Evolutionary conservation across 345 rosid species (phyloP).

Genomic region (Toxicodendron radicans): DNA sequence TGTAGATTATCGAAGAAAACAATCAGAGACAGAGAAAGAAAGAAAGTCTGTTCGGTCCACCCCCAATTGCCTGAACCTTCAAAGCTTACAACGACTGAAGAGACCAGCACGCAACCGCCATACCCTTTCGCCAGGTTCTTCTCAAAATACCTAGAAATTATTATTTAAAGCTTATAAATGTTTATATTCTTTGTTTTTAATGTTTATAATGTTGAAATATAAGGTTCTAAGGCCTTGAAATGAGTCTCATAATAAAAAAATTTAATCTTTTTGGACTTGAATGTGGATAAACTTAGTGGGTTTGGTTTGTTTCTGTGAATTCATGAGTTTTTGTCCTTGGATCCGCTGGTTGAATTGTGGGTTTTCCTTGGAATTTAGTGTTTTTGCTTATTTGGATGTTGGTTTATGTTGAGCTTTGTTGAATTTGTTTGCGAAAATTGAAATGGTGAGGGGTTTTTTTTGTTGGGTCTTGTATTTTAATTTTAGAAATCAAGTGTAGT

Average conservation of each 20-base stretch:
- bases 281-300: conserved; percentile 5
- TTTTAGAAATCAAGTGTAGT: not conserved
- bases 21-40: not conserved
- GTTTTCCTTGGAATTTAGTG: not conserved
- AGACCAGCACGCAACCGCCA: not conserved
- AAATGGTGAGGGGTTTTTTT: not conserved
- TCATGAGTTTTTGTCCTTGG: not conserved
- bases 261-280: not conserved
- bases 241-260: not conserved
- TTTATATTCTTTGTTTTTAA: not conserved
- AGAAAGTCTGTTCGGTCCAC: conserved; percentile 18
- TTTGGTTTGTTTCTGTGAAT: not conserved
- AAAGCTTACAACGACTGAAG: not conserved
- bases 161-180: not conserved
- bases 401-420: not conserved
- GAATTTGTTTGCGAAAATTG: not conserved
- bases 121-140: conserved; percentile 3
- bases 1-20: conserved; percentile 18
- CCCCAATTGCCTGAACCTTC: not conserved
- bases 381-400: not conserved
- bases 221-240: not conserved
- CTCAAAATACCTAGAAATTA: not conserved
- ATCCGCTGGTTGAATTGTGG: conserved; percentile 8
- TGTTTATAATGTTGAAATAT: not conserved
- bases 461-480: not conserved